A percentile compares a stretch with the other conserved stretches of the same genome.
These are phyloP conservation scores for Trichoderma guizhouense DNA, from an alignment of 2,329 filamentous ascomycete genomes.

Conservation along the genomic window DNA sequence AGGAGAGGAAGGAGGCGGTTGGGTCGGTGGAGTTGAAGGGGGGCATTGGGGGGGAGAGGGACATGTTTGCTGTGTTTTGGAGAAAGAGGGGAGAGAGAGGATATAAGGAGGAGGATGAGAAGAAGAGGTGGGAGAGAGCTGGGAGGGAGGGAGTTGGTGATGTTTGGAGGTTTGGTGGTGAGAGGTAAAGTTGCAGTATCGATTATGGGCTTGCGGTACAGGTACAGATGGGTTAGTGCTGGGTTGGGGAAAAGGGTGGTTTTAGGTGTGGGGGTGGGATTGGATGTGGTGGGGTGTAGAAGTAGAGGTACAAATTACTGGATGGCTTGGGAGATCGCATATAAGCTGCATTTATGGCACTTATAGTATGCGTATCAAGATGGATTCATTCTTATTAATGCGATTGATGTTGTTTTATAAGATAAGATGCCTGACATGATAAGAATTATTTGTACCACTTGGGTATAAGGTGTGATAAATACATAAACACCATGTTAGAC, in stretches of 20 bases:
- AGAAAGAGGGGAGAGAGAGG: not conserved
- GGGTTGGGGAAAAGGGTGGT: not conserved
- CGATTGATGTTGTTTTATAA: not conserved
- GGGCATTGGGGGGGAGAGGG: slow-evolving; percentile 67
- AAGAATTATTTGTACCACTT: not conserved
- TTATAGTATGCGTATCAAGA: not conserved
- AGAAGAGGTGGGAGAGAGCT: not conserved
- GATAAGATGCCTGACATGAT: not conserved
- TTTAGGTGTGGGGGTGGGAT: not conserved
- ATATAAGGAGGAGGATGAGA: too few relatives aligned
- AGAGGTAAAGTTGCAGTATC: not conserved
- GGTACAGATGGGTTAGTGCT: not conserved
- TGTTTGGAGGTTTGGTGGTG: not conserved
- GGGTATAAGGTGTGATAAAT: not conserved
- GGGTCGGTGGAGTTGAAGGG: slow-evolving; percentile 72
- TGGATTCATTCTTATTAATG: not conserved
- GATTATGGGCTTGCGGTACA: not conserved
- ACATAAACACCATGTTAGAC: too few relatives aligned
- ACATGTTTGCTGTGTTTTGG: slow-evolving; percentile 48
- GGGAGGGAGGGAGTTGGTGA: not conserved
- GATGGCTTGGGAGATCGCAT: not conserved
- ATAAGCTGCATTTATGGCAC: not conserved
- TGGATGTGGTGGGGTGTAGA: not conserved
- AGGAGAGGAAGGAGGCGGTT: slow-evolving; percentile 70
- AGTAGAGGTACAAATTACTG: not conserved